phyloP scores from a whole-genome alignment of 768 basidiomycete genomes.

The Leccinum olivaceopallidum region DNA sequence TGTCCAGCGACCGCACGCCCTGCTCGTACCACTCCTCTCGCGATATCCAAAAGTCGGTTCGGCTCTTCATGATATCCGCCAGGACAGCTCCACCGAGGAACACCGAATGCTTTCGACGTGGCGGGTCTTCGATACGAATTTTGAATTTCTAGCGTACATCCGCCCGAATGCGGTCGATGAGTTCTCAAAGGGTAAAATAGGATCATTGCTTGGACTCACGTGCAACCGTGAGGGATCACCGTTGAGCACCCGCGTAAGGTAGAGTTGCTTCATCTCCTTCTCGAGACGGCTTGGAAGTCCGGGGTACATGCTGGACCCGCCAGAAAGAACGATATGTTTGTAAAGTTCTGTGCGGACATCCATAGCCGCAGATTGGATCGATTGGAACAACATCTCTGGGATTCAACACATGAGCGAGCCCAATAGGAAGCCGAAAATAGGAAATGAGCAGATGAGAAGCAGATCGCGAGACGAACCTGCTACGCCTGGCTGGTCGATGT shows the following conservation, averaged over 20 bases:
- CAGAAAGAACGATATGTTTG: conserved; percentile 97
- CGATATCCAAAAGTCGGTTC: conserved; percentile 94
- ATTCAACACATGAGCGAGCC: neutral
- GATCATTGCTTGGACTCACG: conserved; percentile 49
- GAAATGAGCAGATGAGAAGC: neutral
- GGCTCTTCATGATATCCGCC: conserved; percentile 96
- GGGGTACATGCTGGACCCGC: conserved; percentile 98
- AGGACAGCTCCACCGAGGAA: conserved; percentile 99
- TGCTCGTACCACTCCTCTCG: conserved; percentile 96
- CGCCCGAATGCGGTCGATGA: neutral
- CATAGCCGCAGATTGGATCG: conserved; percentile 88
- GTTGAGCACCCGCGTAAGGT: conserved; percentile 84
- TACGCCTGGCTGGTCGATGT: conserved; percentile 94
- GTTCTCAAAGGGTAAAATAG: neutral
- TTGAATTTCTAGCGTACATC: conserved; percentile 84
- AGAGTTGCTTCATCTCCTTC: conserved; percentile 99
- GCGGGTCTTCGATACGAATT: conserved; percentile 97
- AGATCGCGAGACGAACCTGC: conserved; percentile 61
- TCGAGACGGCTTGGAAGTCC: conserved; percentile 95
- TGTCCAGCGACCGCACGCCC: conserved; percentile 78
- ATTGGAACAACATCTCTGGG: conserved; percentile 93
- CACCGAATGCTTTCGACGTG: conserved; percentile 98
- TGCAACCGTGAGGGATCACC: conserved; percentile 83
- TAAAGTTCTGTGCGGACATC: conserved; percentile 91
- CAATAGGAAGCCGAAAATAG: neutral